Conservation (phyloP, 1,284 basidiomycete species). For the Marasmius sp. region DNA sequence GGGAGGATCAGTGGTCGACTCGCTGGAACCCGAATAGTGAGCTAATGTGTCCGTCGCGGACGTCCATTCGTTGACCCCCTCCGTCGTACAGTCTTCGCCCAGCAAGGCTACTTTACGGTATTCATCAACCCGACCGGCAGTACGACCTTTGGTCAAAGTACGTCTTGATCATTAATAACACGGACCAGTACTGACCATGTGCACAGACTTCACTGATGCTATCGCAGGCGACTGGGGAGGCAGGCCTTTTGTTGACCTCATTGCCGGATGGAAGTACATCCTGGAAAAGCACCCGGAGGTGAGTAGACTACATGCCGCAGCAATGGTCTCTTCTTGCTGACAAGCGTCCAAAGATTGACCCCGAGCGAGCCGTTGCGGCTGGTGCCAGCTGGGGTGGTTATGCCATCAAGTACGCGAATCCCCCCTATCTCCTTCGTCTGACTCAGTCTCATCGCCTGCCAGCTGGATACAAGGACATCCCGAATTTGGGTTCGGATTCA, state of each 20-base stretch:
- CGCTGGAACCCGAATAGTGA: conserved; percentile 86
- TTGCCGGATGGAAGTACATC: conserved; percentile 73
- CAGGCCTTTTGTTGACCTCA: conserved; percentile 81
- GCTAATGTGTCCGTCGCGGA: conserved; percentile 10
- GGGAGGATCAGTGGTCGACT: conserved; percentile 83
- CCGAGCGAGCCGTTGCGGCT: conserved; percentile 77
- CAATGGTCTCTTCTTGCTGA: not conserved
- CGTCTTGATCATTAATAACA: conserved; percentile 7
- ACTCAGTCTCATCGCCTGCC: conserved; percentile 6
- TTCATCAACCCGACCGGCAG: conserved; percentile 89
- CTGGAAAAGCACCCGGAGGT: conserved; percentile 75
- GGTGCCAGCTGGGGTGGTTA: conserved; percentile 84
- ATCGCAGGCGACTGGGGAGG: conserved; percentile 84
- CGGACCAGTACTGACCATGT: not conserved
- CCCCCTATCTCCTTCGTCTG: not conserved
- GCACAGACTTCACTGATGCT: conserved; percentile 75
- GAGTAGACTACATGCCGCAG: not conserved
- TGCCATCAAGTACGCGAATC: conserved; percentile 68
- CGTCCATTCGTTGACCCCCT: not conserved
- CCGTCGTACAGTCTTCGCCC: conserved; percentile 60
- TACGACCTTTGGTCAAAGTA: conserved; percentile 85
- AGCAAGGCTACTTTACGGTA: conserved; percentile 83
- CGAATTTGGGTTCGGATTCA: conserved; percentile 82
- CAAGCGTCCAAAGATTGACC: conserved; percentile 59
- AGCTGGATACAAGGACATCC: conserved; percentile 96